A percentile compares a stretch with the other conserved stretches of the same genome.
These are phyloP conservation scores for Saccharum officinarum DNA, from an alignment of 176 grass and related monocot species.

Conservation along the genomic window DNA sequence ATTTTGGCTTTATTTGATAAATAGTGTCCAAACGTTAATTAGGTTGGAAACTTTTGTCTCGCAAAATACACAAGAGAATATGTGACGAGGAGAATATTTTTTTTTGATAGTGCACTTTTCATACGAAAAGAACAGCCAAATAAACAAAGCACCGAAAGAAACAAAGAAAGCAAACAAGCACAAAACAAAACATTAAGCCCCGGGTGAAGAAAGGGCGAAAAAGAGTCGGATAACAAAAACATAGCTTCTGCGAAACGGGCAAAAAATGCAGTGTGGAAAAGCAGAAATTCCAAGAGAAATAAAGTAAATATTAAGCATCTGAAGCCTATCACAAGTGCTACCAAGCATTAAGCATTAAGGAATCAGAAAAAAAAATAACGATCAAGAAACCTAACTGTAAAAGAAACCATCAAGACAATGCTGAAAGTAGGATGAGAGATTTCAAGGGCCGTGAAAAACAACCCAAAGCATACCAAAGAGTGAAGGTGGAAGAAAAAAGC, in stretches of 20 bases:
- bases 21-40: too few species aligned
- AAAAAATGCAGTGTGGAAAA: slow-evolving; percentile 23
- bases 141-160: neutral
- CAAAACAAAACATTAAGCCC: neutral
- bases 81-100: too few species aligned
- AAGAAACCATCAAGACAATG: neutral
- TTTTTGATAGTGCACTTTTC: too few species aligned
- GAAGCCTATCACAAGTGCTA: neutral
- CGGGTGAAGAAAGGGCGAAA: neutral
- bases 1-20: too few species aligned
- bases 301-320: neutral
- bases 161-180: slow-evolving; percentile 2
- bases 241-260: slow-evolving; percentile 18
- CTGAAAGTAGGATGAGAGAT: neutral
- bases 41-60: too few species aligned
- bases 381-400: slow-evolving; percentile 17
- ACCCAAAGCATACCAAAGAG: neutral
- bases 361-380: neutral
- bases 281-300: slow-evolving; percentile 32
- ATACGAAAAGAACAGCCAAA: too few species aligned
- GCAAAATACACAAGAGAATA: too few species aligned
- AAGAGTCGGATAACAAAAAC: neutral
- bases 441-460: neutral
- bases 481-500: neutral
- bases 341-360: neutral